Conservation (phyloP, 2,329 filamentous ascomycete species). For the Escovopsis weberi region DNA sequence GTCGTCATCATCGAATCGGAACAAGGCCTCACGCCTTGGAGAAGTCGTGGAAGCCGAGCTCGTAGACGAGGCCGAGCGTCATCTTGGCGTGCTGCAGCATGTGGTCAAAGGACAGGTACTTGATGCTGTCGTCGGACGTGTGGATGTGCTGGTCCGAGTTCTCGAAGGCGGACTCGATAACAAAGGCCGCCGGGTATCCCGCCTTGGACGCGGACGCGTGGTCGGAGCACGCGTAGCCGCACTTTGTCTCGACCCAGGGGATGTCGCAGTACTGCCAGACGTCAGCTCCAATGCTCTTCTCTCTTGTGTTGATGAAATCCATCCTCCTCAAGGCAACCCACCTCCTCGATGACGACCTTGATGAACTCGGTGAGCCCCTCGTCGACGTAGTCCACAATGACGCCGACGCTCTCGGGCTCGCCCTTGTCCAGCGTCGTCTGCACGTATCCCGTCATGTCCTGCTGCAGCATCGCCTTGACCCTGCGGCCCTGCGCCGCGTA, state of each 20-base stretch:
- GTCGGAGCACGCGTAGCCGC: slow-evolving; percentile 72
- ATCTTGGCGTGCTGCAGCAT: slow-evolving; percentile 84
- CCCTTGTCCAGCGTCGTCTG: slow-evolving; percentile 72
- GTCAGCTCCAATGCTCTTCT: too few species aligned
- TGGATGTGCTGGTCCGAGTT: slow-evolving; percentile 55
- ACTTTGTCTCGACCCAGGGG: slow-evolving; percentile 75
- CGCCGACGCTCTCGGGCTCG: slow-evolving; percentile 70
- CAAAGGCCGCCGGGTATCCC: slow-evolving; percentile 61
- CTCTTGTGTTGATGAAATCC: too few species aligned
- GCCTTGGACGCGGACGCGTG: slow-evolving; percentile 61
- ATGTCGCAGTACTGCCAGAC: slow-evolving; percentile 65
- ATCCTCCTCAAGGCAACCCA: slow-evolving; percentile 5
- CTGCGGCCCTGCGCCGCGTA: slow-evolving; percentile 62
- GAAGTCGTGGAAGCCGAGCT: slow-evolving; percentile 67
- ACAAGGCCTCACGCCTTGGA: slow-evolving; percentile 16
- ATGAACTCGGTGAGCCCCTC: slow-evolving; percentile 72
- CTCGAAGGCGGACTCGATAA: slow-evolving; percentile 60
- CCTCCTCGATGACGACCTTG: slow-evolving; percentile 64
- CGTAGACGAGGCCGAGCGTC: slow-evolving; percentile 70
- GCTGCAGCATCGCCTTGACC: slow-evolving; percentile 93
- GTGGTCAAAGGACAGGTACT: slow-evolving; percentile 68
- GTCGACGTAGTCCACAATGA: slow-evolving; percentile 88
- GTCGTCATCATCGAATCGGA: too few species aligned
- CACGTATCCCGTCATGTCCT: slow-evolving; percentile 92
- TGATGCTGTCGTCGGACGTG: slow-evolving; percentile 53